phyloP scores from a whole-genome alignment of 1,284 basidiomycete genomes.

The Malassezia caprae region DNA sequence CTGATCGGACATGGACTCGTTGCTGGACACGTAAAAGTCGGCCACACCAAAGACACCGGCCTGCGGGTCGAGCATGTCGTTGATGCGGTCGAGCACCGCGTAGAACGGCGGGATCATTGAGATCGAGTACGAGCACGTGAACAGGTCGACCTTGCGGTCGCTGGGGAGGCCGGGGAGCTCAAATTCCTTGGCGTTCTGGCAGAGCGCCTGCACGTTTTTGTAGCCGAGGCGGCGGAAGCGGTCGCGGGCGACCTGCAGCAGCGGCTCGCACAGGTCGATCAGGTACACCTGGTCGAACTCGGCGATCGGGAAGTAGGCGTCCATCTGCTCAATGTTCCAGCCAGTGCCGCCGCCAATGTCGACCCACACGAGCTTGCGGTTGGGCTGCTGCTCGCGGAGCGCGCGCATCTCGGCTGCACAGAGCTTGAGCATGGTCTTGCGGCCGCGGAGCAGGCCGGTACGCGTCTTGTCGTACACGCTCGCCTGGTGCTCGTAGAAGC shows the following conservation, averaged over 20 bases:
- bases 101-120: slow-evolving; percentile 60
- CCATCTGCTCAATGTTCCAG: slow-evolving; percentile 73
- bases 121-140: slow-evolving; percentile 47
- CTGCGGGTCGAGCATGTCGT: slow-evolving; percentile 60
- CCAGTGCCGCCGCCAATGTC: slow-evolving; percentile 74
- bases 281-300: slow-evolving; percentile 57
- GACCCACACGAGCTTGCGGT: slow-evolving; percentile 62
- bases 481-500: slow-evolving; percentile 46
- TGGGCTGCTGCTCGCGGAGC: slow-evolving; percentile 48
- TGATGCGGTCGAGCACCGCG: slow-evolving; percentile 61
- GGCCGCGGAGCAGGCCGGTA: slow-evolving; percentile 41
- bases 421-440: slow-evolving; percentile 51
- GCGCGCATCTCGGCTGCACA: slow-evolving; percentile 60
- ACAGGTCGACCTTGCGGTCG: slow-evolving; percentile 41
- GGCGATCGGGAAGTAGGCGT: slow-evolving; percentile 57
- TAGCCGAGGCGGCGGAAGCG: slow-evolving; percentile 63
- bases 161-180: slow-evolving; percentile 53
- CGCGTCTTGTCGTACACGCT: slow-evolving; percentile 45
- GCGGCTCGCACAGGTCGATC: slow-evolving; percentile 64
- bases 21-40: slow-evolving; percentile 69
- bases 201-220: slow-evolving; percentile 65
- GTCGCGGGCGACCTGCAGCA: slow-evolving; percentile 62
- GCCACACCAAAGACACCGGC: slow-evolving; percentile 62
- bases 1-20: slow-evolving; percentile 56
- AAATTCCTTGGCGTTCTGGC: slow-evolving; percentile 66